Evolutionary conservation across 2,329 filamentous ascomycete genomes (phyloP).

Genomic region (Neopestalotiopsis sp.): DNA sequence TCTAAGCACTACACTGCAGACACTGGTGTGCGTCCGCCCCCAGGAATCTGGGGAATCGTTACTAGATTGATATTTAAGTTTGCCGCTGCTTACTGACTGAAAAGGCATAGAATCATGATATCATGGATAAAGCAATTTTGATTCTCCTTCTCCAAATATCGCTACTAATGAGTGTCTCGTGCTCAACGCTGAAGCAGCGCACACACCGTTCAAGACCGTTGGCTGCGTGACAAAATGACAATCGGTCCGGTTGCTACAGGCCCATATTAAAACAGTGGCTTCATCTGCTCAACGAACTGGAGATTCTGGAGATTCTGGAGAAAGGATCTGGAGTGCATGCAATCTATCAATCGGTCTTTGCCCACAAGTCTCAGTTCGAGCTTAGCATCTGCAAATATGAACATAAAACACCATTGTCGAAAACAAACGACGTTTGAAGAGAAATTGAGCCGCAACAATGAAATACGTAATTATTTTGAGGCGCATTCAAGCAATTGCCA

Average conservation of each 20-base stretch:
- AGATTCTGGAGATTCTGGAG: background rate
- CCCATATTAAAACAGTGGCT: background rate
- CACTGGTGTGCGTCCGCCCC: no score
- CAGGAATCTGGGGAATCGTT: background rate
- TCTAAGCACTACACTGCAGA: background rate
- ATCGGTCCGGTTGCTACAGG: conserved; percentile 8
- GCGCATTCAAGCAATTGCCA: conserved; percentile 15
- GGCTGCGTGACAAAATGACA: background rate
- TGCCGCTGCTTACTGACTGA: conserved; percentile 2
- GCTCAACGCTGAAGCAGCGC: background rate
- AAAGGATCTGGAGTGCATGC: conserved; percentile 1
- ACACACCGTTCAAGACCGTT: background rate
- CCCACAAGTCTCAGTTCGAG: background rate
- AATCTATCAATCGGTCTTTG: background rate
- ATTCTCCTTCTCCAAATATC: background rate
- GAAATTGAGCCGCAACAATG: background rate
- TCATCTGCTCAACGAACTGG: background rate
- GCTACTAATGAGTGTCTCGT: background rate
- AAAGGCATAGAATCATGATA: background rate
- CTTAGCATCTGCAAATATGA: background rate
- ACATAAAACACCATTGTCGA: background rate
- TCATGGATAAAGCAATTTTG: background rate
- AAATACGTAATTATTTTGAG: background rate
- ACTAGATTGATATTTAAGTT: background rate
- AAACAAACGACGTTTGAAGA: background rate